Evolutionary conservation across 208 protist species (phyloP), one percentile per base, ranked within the genome.

Genomic region (Leishmania major): DNA sequence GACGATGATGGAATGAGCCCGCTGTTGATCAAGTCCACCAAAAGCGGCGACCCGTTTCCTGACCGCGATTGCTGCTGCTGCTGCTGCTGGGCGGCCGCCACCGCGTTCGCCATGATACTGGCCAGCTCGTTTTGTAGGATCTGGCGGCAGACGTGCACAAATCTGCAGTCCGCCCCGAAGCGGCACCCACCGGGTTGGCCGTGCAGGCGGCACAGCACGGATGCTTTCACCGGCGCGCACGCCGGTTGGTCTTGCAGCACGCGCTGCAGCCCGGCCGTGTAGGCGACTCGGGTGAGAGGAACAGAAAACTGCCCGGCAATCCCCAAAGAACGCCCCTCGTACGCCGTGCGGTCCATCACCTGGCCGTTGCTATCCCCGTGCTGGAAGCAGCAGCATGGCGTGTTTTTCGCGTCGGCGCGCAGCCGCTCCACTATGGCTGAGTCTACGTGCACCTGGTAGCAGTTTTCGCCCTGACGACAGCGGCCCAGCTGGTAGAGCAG

Each of bases 121-220:
- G 75, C 67, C 8, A 89, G 79, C 66, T 91, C 83, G 43, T 57
- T 85, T 40, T 64, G 75, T 60, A 83, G 78, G 69, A 94, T 92
- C 66, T 91, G 75, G 37, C 88, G 88, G 87, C 94, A 97, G 43
- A 97, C 79, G 78, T 97, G 94, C 55, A 97, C 64, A 57, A 95
- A 97, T 87, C 93, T 94, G 79, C 94, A 97, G 66, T 97, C 92
- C 7, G 87, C 92, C 15, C 87, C 92, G 80, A 94, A 97, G 76
- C 92, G 92, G 78, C 94, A 97, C 1, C 92, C 86, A 64, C 87
- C 87, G 2, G 85, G 77, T n/a, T 82, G 78, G 43, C 85, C 88
- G 78, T 96, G 91, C 67, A 94, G 85, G 57, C 92, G 91, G 86
- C 93, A 95, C 76, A 95, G 78, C 74, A 78, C 64, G 1, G 79